These are phyloP conservation scores for Beauveria rudraprayagi DNA, from an alignment of 2,329 filamentous ascomycete genomes.

Conservation along the genomic window DNA sequence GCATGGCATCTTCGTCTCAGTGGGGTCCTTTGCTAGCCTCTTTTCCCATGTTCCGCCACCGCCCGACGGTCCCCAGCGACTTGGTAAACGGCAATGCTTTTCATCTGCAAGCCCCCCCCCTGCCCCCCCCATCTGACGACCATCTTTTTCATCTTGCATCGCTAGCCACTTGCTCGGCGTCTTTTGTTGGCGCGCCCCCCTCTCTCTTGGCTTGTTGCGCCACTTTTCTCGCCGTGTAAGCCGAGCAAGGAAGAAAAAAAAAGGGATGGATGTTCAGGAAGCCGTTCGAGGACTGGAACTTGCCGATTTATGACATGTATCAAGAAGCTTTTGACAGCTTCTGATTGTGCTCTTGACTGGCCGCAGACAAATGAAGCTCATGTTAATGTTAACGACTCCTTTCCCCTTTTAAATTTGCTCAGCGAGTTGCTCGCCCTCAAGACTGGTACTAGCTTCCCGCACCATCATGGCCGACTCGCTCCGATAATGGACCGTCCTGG, in stretches of 20 bases:
- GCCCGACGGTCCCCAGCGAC: neutral
- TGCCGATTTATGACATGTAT: too few species aligned
- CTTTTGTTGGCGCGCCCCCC: neutral
- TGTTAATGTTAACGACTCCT: neutral
- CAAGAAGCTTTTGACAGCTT: too few species aligned
- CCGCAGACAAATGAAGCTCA: too few species aligned
- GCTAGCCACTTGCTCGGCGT: neutral
- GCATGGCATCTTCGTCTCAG: neutral
- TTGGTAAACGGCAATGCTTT: neutral
- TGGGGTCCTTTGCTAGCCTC: neutral
- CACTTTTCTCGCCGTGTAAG: conserved; percentile 6
- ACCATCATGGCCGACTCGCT: neutral
- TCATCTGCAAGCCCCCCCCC: neutral
- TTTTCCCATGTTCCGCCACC: neutral
- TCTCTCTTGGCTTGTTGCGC: neutral
- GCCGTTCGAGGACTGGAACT: too few species aligned
- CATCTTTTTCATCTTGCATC: conserved; percentile 2
- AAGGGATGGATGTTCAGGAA: neutral
- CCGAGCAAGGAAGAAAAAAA: neutral
- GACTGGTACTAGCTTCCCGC: neutral
- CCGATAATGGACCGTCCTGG: neutral
- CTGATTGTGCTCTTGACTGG: too few species aligned
- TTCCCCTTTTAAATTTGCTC: neutral
- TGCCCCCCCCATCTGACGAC: neutral
- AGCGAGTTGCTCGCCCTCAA: too few species aligned